Percentiles rank a stretch among this genome's conserved stretches.
These are phyloP conservation scores for Rhododendron henanense DNA, from an alignment of 148 eudicot species.

Conservation along the genomic window DNA sequence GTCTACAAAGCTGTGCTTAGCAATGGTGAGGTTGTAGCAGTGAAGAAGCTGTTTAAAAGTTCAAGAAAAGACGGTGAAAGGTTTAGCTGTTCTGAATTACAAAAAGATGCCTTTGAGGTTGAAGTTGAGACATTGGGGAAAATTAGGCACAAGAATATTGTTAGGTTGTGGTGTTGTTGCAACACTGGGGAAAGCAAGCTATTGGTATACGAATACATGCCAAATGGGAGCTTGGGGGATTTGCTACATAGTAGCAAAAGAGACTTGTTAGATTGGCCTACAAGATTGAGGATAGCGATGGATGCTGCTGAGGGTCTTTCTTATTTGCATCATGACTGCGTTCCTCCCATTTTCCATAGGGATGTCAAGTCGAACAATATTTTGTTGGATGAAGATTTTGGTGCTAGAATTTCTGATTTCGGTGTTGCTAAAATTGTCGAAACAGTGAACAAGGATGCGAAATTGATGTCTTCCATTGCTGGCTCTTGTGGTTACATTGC, in stretches of 20 bases:
- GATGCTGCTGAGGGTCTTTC: conserved; percentile 54
- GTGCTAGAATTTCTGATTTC: conserved; percentile 49
- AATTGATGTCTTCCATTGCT: conserved; percentile 50
- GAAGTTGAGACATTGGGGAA: conserved; percentile 51
- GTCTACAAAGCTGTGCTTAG: conserved; percentile 44
- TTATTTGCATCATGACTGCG: conserved; percentile 56
- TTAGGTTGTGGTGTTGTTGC: conserved; percentile 49
- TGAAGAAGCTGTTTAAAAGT: conserved; percentile 32
- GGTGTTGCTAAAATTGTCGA: conserved; percentile 45
- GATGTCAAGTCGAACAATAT: conserved; percentile 52
- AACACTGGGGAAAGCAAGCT: conserved; percentile 30
- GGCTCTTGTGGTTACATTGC: conserved; percentile 60
- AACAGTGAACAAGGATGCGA: conserved; percentile 14
- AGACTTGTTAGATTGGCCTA: conserved; percentile 40
- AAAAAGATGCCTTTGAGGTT: conserved; percentile 29
- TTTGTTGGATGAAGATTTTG: conserved; percentile 38
- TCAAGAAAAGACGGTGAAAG: neutral
- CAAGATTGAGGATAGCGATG: conserved; percentile 33
- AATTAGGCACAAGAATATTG: conserved; percentile 51
- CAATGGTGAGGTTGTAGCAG: conserved; percentile 43
- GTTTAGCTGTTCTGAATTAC: conserved; percentile 1
- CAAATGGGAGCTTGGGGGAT: conserved; percentile 50
- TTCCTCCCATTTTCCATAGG: conserved; percentile 49
- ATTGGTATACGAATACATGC: conserved; percentile 49
- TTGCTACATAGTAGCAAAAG: conserved; percentile 34